Percentiles rank a stretch among this genome's conserved stretches.
phyloP scores from a whole-genome alignment of 306 rosid species.

The Quercus parvula region DNA sequence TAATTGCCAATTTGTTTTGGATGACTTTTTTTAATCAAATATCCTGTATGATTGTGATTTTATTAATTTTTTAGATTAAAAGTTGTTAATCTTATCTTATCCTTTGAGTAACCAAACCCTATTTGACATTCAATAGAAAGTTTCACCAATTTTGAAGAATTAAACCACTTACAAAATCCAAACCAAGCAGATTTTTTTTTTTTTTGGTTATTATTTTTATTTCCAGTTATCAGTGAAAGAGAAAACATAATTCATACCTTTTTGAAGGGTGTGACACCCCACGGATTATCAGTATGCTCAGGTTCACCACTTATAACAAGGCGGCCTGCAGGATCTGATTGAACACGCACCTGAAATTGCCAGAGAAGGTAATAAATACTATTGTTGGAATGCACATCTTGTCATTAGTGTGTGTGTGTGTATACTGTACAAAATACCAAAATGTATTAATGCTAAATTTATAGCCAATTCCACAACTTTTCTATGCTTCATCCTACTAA shows the following conservation, averaged over 20 bases:
- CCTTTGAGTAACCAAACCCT: not conserved
- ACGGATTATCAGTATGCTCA: slow-evolving; percentile 83
- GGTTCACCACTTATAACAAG: slow-evolving; percentile 96
- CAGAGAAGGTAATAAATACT: not conserved
- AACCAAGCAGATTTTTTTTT: not conserved
- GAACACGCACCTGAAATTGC: slow-evolving; percentile 79
- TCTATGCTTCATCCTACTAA: not conserved
- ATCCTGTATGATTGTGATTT: not conserved
- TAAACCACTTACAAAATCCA: not conserved
- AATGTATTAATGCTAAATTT: not conserved
- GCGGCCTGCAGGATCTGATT: slow-evolving; percentile 95
- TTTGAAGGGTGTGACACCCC: slow-evolving; percentile 98
- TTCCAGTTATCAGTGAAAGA: not conserved
- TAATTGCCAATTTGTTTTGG: not conserved
- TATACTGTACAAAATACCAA: not conserved
- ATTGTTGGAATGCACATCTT: not conserved
- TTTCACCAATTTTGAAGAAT: no score
- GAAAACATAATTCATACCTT: slow-evolving; percentile 45
- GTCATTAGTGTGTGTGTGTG: not conserved
- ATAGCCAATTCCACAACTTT: not conserved
- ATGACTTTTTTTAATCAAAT: not conserved
- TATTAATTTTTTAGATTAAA: not conserved
- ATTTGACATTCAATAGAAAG: not conserved
- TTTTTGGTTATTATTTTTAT: not conserved
- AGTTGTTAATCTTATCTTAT: not conserved